Evolutionary conservation across 257 asterid species (phyloP).

Genomic region (Cruciata laevipes): DNA sequence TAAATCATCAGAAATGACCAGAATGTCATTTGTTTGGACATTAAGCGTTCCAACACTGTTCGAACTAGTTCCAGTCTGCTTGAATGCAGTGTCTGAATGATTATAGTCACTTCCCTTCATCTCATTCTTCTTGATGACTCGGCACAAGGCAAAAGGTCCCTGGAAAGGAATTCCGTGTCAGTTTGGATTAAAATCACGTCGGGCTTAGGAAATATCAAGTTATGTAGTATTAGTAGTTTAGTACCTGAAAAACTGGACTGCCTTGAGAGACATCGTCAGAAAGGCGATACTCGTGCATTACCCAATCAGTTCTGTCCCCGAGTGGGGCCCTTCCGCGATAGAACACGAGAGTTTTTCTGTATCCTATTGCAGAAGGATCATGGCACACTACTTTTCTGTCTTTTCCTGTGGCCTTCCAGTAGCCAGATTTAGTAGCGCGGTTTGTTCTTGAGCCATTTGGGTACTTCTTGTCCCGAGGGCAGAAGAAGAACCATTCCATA

Average conservation of each 20-base stretch:
- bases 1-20: constrained; percentile 17
- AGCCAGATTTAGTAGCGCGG: constrained; percentile 45
- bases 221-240: not conserved
- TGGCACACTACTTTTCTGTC: constrained; percentile 38
- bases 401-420: constrained; percentile 56
- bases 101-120: constrained; percentile 20
- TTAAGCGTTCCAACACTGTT: constrained; percentile 11
- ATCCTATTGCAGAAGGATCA: constrained; percentile 28
- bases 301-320: constrained; percentile 47
- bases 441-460: constrained; percentile 48
- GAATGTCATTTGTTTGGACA: constrained; percentile 18
- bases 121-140: constrained; percentile 38
- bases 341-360: constrained; percentile 43
- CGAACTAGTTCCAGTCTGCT: constrained; percentile 23
- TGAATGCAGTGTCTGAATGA: constrained; percentile 12
- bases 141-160: constrained; percentile 48
- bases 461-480: constrained; percentile 44
- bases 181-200: not conserved
- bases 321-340: constrained; percentile 47
- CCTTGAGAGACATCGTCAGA: constrained; percentile 37
- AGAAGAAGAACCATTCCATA: constrained; percentile 53
- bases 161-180: constrained; percentile 7
- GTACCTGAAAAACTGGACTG: constrained; percentile 37
- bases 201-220: not conserved
- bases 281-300: constrained; percentile 49